Conservation (phyloP, 257 asterid genomes). For the Solanum virginianum region DNA sequence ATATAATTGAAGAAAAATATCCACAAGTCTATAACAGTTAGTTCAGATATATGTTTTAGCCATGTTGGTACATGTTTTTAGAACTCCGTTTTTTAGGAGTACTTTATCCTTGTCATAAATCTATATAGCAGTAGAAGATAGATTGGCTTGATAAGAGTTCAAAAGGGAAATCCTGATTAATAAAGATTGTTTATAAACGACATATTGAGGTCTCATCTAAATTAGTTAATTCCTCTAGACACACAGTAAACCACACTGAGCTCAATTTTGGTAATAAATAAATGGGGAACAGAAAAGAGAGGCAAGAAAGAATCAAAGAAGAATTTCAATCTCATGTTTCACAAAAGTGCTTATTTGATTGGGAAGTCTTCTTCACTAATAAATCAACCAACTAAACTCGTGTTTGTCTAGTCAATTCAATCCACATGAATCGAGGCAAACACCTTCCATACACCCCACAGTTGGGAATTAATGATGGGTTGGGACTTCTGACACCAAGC, state of each 20-base stretch:
- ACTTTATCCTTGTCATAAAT: background rate
- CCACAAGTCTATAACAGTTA: background rate
- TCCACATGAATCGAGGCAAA: background rate
- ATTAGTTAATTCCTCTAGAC: background rate
- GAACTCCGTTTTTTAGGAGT: background rate
- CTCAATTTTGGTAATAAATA: background rate
- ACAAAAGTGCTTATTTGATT: background rate
- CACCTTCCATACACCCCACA: background rate
- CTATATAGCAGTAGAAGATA: background rate
- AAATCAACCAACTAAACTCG: background rate
- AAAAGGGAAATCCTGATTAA: background rate
- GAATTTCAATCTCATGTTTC: background rate
- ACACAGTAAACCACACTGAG: background rate
- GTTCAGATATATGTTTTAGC: background rate
- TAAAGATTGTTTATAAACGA: too few relatives aligned
- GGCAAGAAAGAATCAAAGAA: background rate
- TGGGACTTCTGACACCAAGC: background rate
- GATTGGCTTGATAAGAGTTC: background rate
- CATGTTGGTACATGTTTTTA: background rate
- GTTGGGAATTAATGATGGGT: background rate
- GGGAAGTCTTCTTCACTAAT: background rate
- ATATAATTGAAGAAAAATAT: background rate
- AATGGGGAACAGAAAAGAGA: background rate
- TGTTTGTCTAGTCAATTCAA: background rate
- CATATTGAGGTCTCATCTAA: background rate